Base-by-base conservation (phyloP, 768 basidiomycete species). In the Porpolomopsis calyptriformis region DNA sequence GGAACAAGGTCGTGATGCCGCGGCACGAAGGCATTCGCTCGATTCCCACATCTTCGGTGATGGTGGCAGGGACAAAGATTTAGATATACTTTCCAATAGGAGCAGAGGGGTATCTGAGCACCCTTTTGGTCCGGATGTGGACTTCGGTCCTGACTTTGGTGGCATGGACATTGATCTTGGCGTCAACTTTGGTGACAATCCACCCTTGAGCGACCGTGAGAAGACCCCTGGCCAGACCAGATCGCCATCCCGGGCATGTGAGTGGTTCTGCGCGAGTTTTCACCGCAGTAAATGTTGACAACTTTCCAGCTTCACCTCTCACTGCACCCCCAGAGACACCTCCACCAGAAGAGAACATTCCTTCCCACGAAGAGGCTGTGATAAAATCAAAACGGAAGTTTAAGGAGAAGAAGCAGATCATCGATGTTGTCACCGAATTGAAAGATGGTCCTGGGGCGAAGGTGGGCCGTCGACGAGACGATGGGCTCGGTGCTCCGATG, bases 391-490 rank as follows among this genome's bases (percentile, higher is more conserved):
- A 74, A 66, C 67, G 74, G 54, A 75, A 80, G 62, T 52, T 61
- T 27, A 79, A 76, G 52, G 81, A 84, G 57, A 88, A 82, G 72
- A 93, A 85, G 63, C 83, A 87, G 53, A 87, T 92, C 37, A 85
- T 94, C 46, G 93, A 97, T 60, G 74, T 77, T n/a, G 77, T 89
- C 36, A 92, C 85, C 5, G 92, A 97, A 62, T 74, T 92, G 36
- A 72, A 74, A 35, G 78, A 79, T 47, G 78, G 79, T 2, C 75
- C 73, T 20, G 74, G 77, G 20, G 67, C 68, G 4, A 67, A 70
- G 49, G 60, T 69, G 42, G 74, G 78, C 34, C 75, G 82, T 38
- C 73, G 78, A n/a, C 70, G 73, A 23, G 64, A 65, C 23, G 70
- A 65, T 43, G 70, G 68, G 19, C 60, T 80, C 19, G 77, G 75